Base-by-base conservation (phyloP, 164 flowering plant genomes). In the Vitis rupestris region DNA sequence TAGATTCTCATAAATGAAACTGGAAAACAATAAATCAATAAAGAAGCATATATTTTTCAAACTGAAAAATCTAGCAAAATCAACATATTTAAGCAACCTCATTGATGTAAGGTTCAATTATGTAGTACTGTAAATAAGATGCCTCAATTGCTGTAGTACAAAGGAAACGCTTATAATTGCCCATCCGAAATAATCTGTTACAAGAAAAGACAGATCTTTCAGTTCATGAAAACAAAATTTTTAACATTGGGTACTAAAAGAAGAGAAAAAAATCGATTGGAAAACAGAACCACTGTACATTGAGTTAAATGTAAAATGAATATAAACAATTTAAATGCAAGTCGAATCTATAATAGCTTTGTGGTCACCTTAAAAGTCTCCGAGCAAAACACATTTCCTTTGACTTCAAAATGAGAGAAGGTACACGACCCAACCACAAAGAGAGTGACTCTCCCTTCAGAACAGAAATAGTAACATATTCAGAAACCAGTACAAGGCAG, bases 311-410 rank as follows among this genome's bases (percentile, higher is more conserved):
- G 11, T 4, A 15, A 16, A 64, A 16, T 50, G 27, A 14, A 53
- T 13, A 23, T 23, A 23, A 23, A 23, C 27, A 23, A 23, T 23
- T 23, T 23, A 23, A 23, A 23, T 23, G 27, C 27, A 23, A 23
- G 27, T 1, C 13, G 15, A 8, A 70, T n/a, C 62, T 27, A 10
- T 23, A 14, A 49, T 11, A 13, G 17, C 29, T 59, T 58, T 48
- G 63, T 9, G 14, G 7, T 54, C 70, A 94, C 97, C 95, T 82
- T 63, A 94, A 78, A 67, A 92, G 56, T 71, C 65, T 80, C 57
- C 95, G 82, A 14, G 92, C 89, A 80, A 94, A 89, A 71, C 67
- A 59, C 84, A 94, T 83, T 76, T 89, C 88, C 78, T 84, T 88
- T 15, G 97, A 86, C 49, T 80, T 88, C n/a, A 87, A 61, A 64